A percentile compares a stretch with the other conserved stretches of the same genome.
These are phyloP conservation scores for Trichoderma sp. DNA, from an alignment of 2,329 filamentous ascomycete species.

Conservation along the genomic window DNA sequence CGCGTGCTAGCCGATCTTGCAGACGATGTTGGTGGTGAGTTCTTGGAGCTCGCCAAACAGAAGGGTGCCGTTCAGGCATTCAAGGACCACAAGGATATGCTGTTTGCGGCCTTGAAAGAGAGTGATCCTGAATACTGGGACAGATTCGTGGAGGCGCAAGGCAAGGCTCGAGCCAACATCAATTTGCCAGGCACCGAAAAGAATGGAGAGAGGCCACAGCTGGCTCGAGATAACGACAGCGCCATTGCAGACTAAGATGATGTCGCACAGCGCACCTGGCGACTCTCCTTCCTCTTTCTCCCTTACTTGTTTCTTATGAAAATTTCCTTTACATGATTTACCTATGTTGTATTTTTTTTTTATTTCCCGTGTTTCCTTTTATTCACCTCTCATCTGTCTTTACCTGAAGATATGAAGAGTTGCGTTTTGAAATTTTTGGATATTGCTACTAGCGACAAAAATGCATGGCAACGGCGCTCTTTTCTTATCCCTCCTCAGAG, in stretches of 20 bases:
- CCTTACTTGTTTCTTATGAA: background rate
- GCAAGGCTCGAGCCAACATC: slow-evolving; percentile 59
- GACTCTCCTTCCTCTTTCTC: background rate
- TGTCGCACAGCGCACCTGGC: background rate
- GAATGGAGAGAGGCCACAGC: slow-evolving; percentile 27
- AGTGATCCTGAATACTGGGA: slow-evolving; percentile 68
- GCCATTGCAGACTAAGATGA: slow-evolving; percentile 44
- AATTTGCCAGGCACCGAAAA: slow-evolving; percentile 35
- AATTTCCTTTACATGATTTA: background rate
- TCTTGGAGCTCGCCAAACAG: slow-evolving; percentile 55
- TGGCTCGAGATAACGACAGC: slow-evolving; percentile 40
- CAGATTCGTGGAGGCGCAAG: slow-evolving; percentile 61
- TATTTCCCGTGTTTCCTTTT: background rate
- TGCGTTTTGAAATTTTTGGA: background rate
- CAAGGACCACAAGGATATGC: slow-evolving; percentile 56
- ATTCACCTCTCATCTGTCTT: background rate
- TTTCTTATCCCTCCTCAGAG: slow-evolving; percentile 26
- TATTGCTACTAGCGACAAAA: slow-evolving; percentile 17
- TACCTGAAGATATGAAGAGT: background rate
- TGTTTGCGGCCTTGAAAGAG: slow-evolving; percentile 54
- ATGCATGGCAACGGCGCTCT: slow-evolving; percentile 33
- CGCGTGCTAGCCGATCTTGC: slow-evolving; percentile 63
- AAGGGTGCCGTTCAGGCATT: slow-evolving; percentile 65
- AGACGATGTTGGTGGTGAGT: slow-evolving; percentile 62
- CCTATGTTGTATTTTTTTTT: background rate